These are phyloP conservation scores for Solanum phureja DNA, from an alignment of 257 asterid species.

Conservation along the genomic window DNA sequence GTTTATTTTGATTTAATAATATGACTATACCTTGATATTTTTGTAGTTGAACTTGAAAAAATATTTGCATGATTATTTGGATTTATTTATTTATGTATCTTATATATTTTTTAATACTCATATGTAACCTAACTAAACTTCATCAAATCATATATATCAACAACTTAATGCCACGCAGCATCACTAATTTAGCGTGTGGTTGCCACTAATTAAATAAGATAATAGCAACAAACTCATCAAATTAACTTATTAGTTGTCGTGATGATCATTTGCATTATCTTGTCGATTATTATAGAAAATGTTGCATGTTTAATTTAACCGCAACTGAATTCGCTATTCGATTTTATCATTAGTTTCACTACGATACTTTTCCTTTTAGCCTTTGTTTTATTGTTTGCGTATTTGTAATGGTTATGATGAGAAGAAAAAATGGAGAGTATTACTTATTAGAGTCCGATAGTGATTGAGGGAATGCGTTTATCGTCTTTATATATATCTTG, in stretches of 20 bases:
- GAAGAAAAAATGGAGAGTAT: neutral
- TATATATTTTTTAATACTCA: neutral
- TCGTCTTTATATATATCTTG: neutral
- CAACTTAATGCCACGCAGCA: neutral
- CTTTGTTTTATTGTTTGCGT: neutral
- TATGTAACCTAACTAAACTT: neutral
- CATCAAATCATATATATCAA: neutral
- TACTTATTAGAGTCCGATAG: too few species aligned
- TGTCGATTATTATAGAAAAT: neutral
- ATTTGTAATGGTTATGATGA: neutral
- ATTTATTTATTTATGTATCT: neutral
- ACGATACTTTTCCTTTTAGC: neutral
- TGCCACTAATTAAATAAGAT: conserved; percentile 2
- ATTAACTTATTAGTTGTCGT: neutral
- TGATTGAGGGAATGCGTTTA: neutral
- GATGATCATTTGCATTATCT: neutral
- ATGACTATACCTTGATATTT: neutral
- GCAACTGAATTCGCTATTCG: neutral
- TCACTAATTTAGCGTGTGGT: conserved; percentile 5
- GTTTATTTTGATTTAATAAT: neutral
- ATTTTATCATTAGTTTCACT: neutral
- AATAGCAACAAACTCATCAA: neutral
- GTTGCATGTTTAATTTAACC: neutral
- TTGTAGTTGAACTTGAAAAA: neutral
- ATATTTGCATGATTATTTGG: neutral